These are phyloP conservation scores for Rhododendron simsii DNA, from an alignment of 148 eudicot genomes.

Conservation along the genomic window DNA sequence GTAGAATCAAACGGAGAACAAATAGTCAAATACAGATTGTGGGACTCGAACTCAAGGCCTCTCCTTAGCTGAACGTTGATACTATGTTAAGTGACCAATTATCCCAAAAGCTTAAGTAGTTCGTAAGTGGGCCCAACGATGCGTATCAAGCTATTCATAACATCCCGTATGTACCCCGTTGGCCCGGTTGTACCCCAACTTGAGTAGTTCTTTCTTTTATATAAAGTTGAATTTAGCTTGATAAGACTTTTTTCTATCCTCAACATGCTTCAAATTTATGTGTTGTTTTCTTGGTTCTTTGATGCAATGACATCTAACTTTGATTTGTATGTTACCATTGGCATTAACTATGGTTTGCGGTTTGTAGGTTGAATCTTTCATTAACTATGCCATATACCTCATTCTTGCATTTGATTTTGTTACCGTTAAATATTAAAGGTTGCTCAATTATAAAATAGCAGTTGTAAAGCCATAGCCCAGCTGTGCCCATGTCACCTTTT, in stretches of 20 bases:
- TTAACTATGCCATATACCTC: background rate
- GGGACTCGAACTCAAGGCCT: background rate
- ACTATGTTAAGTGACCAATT: background rate
- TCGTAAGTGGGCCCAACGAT: background rate
- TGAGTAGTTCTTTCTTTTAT: background rate
- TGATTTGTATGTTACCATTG: background rate
- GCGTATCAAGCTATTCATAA: background rate
- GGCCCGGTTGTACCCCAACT: background rate
- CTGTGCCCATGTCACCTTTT: background rate
- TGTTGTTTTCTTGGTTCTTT: background rate
- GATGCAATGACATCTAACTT: background rate
- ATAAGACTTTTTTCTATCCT: background rate
- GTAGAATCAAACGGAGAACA: background rate
- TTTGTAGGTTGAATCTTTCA: background rate
- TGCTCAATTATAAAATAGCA: background rate
- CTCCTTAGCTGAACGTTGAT: background rate
- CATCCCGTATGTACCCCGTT: background rate
- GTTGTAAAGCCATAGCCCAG: background rate
- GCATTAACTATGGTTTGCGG: background rate
- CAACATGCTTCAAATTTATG: background rate
- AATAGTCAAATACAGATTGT: background rate
- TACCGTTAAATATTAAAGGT: background rate
- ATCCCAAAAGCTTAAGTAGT: background rate
- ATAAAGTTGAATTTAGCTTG: background rate
- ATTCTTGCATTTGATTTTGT: background rate